Base-by-base conservation (phyloP, 441 rosid species). In the Corymbia citriodora region DNA sequence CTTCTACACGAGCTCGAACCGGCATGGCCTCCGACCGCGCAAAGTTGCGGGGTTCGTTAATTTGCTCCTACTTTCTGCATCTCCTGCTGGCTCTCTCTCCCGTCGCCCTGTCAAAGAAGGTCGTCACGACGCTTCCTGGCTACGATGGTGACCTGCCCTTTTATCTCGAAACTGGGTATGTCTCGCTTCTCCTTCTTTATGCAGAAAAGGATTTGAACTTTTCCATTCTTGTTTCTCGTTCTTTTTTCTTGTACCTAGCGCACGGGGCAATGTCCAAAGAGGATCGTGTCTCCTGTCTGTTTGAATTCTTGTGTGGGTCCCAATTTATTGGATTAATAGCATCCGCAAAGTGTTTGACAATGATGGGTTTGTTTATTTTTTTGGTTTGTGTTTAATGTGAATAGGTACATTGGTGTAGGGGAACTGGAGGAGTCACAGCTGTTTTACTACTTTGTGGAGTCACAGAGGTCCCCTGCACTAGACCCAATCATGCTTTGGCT, bases 401-500 rank as follows among this genome's bases (percentile, higher is more conserved):
- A n/a, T 8, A 93, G 94, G 52, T 93, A 92, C 48, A 88, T 92
- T 31, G 92, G 93, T 29, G 94, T 92, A 0, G 92, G 93, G 27
- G 91, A 93, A 4, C 17, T 91, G 6, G 88, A 91, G 23, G 93
- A 89, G 48, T 57, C 89, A 15, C 94, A 93, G 87, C 65, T 93
- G 16, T 93, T 93, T 52, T 93, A 92, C 93, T 91, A 88, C 85
- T 93, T 92, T 72, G 93, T 93, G 89, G 91, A 92, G 91, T 92
- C 94, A 33, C 92, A 90, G 88, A 92, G 93, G 79, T 89, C 61
- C 23, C 92, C 93, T 33, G 10, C 88, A 4, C 53, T 49, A 50
- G 94, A 92, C 88, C 94, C 94, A 6, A 54, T 93, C 7, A 90
- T 92, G 88, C 93, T 93, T 40, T 93, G 94, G 94, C 92, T 93